Base-by-base conservation (phyloP, 202 grass and related monocot genomes). In the Saccharum hybrid region DNA sequence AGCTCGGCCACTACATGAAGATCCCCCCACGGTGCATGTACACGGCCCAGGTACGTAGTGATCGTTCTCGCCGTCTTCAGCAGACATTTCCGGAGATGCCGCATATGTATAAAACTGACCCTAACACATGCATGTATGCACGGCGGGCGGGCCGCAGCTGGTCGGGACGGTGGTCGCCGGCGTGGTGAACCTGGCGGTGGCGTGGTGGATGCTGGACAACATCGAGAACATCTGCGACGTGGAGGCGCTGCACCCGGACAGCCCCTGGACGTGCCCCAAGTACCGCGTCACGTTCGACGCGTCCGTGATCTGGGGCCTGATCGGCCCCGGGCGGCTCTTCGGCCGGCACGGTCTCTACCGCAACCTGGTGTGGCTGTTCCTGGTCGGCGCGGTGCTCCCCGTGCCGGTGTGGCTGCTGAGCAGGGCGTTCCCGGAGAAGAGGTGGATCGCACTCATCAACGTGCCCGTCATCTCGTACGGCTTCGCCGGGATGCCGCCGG, bases 1-100 rank as follows among this genome's bases (percentile, higher is more conserved):
- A 99, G 89, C 96, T 99, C 68, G 96, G 96, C 26, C 96, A 96
- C 68, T 99, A 99, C 72, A 99, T 99, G 96, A 99, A 99, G 86
- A 96, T 99, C 86, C 96, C 96, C 19, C 96, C 96, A 11, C 90
- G 96, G 70, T 96, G 93, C 93, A 99, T 99, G 96, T 99, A 96
- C 88, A 90, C 78, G 5, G 96, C 96, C 77, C 94, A 95, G 90
- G 93, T 88, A 57, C 19, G 54, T 9, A 76, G 11, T 19, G 5
- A 38, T 75, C 45, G 7, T 0, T 63, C 23, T 63, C 60, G 23
- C 30, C 23, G 22, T 14, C 23, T 15, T 21, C 23, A 72, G 22
- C 41, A 37, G 22, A 45, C 76, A 14, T 46, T 78, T 46, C 23
- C 3, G 16, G 1, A 6, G 33, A 10, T 10, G 26, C 8, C 34